These are phyloP conservation scores for Buddleja alternifolia DNA, from an alignment of 257 asterid species.

Conservation along the genomic window DNA sequence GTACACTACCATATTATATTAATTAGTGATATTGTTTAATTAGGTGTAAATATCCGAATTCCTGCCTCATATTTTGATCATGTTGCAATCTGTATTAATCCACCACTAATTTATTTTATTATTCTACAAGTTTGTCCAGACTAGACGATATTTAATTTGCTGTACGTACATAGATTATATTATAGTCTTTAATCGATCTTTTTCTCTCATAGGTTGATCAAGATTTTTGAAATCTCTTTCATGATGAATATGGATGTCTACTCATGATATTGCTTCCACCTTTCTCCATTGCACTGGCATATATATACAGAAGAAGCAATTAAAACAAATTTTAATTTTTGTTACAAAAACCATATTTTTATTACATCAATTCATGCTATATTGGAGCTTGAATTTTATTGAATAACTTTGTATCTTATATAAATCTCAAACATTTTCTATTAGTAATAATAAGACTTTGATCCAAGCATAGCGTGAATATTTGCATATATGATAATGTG, in stretches of 20 bases:
- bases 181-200: constrained; percentile 16
- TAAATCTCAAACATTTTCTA: too few species aligned
- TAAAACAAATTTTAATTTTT: too few species aligned
- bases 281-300: too few species aligned
- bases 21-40: constrained; percentile 30
- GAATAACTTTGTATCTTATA: too few species aligned
- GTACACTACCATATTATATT: constrained; percentile 13
- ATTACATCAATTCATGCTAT: too few species aligned
- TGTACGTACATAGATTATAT: constrained; percentile 33
- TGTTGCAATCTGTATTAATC: constrained; percentile 35
- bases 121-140: constrained; percentile 9
- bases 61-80: background rate
- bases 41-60: constrained; percentile 29
- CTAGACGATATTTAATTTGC: constrained; percentile 35
- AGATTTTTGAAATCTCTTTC: constrained; percentile 57
- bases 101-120: constrained; percentile 32
- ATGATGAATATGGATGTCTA: constrained; percentile 47
- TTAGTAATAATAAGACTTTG: too few species aligned
- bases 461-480: too few species aligned
- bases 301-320: too few species aligned
- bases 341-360: too few species aligned
- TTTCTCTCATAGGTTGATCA: constrained; percentile 43
- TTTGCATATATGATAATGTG: too few species aligned
- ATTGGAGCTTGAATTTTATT: too few species aligned
- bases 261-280: constrained; percentile 32